Conservation (phyloP, 2,329 filamentous ascomycete species). For the Microdochium paspali region DNA sequence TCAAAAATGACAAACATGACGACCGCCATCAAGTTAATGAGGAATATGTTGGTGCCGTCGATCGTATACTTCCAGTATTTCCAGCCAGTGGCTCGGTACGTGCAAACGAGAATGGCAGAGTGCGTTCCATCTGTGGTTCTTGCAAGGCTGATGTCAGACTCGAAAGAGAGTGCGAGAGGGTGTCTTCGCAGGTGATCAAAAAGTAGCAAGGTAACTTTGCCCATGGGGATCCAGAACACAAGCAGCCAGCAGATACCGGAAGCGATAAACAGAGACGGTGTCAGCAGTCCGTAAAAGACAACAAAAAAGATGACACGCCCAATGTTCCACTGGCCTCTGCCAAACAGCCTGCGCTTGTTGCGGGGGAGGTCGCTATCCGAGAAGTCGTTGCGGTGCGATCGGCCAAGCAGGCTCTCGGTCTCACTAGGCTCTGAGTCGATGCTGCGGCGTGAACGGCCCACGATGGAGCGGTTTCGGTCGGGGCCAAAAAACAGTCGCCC, state of each 20-base stretch:
- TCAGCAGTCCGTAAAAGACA: conserved; percentile 90
- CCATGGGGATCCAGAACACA: conserved; percentile 98
- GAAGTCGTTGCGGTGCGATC: conserved; percentile 41
- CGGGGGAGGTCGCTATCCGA: conserved; percentile 25
- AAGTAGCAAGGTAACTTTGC: conserved; percentile 81
- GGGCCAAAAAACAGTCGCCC: conserved; percentile 94
- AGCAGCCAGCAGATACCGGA: conserved; percentile 90
- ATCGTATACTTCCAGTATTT: conserved; percentile 99
- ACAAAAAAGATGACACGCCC: conserved; percentile 92
- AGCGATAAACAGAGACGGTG: conserved; percentile 75
- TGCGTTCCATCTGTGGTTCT: conserved; percentile 63
- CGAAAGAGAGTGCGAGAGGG: conserved; percentile 85
- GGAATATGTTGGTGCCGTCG: conserved; percentile 96
- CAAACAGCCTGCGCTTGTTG: conserved; percentile 80
- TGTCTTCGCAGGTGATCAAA: conserved; percentile 89
- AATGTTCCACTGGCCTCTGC: conserved; percentile 89
- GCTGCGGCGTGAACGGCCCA: conserved; percentile 80
- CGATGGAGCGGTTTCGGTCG: conserved; percentile 63
- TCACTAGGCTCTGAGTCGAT: conserved; percentile 78
- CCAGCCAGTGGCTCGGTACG: conserved; percentile 85
- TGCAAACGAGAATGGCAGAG: conserved; percentile 86
- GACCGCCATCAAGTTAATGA: conserved; percentile 91
- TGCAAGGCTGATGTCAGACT: conserved; percentile 71
- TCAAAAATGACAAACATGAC: conserved; percentile 94
- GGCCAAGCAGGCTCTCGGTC: conserved; percentile 78